Percentiles rank a stretch among this genome's conserved stretches.
These are phyloP conservation scores for Sporothrix sp. DNA, from an alignment of 2,329 filamentous ascomycete genomes.

Conservation along the genomic window DNA sequence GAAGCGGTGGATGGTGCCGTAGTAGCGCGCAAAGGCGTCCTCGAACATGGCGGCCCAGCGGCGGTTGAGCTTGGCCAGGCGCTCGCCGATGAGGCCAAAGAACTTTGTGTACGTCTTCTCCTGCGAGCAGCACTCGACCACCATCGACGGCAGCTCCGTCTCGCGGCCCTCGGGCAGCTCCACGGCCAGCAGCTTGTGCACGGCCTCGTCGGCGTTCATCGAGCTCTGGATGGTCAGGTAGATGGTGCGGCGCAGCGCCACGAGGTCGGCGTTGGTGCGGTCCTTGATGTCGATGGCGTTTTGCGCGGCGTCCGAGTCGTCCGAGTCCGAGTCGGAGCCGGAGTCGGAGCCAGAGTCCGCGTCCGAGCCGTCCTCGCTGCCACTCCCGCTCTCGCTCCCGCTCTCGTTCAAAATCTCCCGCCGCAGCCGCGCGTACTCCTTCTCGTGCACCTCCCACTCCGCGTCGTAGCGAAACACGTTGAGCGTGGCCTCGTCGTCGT, in stretches of 20 bases:
- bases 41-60: constrained; percentile 93
- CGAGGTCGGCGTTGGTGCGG: constrained; percentile 89
- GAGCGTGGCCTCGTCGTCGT: constrained; percentile 75
- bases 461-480: constrained; percentile 95
- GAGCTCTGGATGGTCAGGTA: constrained; percentile 97
- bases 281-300: constrained; percentile 93
- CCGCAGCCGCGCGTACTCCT: constrained; percentile 79
- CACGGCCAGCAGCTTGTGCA: constrained; percentile 94
- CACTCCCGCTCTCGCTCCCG: constrained; percentile 59
- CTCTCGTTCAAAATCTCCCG: constrained; percentile 92
- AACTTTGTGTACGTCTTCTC: constrained; percentile 97
- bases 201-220: constrained; percentile 91
- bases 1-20: constrained; percentile 93
- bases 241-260: constrained; percentile 86
- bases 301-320: constrained; percentile 64
- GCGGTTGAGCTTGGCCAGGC: constrained; percentile 91
- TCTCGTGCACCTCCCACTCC: constrained; percentile 84
- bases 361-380: constrained; percentile 36
- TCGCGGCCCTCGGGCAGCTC: constrained; percentile 80
- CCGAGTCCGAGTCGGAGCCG: constrained; percentile 42
- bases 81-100: constrained; percentile 86
- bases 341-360: constrained; percentile 30
- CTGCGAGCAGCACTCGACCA: constrained; percentile 93
- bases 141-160: constrained; percentile 86
- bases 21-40: constrained; percentile 81